Evolutionary conservation across 2,329 filamentous ascomycete species (phyloP), one percentile per base, ranked within the genome.

Genomic region (Nigrospora sphaerica): DNA sequence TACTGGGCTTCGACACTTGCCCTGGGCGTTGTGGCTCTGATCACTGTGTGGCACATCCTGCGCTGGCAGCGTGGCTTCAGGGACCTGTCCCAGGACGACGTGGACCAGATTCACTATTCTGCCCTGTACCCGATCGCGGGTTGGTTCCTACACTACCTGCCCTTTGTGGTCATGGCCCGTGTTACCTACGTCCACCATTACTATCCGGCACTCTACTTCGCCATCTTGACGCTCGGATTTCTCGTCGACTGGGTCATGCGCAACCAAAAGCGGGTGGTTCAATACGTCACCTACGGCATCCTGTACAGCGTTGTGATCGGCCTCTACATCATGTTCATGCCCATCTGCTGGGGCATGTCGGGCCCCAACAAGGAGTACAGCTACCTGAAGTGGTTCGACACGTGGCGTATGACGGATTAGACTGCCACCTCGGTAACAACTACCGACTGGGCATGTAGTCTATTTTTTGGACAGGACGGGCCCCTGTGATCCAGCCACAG

Each of bases 131-230:
- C 93, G 10, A 75, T 92, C 47, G 78, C 93, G 46, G 93, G 93
- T 52, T 98, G 93, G 93, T 84, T 95, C 68, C 77, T 98, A 42
- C 93, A 98, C 71, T 98, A 96, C 66, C 71, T 95, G 52, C 93
- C 93, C 1, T 98, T 97, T 68, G 81, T 95, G 59, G 82, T 93
- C 62, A 98, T 98, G 95, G 93, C 90, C 12, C 88, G 93, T 76
- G 93, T 98, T 50, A 98, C 93, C 14, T 98, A 98, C 62, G 93
- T 98, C 46, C 93, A 98, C 68, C 93, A 98, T 73, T 98, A 98
- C 75, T 98, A 97, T 68, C 93, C 93, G 12, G 93, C 93, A 11
- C 80, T 98, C 12, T 98, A 97, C 74, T 98, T 97, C 66, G 91
- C 93, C 58, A 95, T 98, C 54, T 74, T 98, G 39, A 81, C 80